Evolutionary conservation across 2,329 filamentous ascomycete genomes (phyloP), one percentile per base, ranked within the genome.

Genomic region (Ophiostoma tasmaniense): DNA sequence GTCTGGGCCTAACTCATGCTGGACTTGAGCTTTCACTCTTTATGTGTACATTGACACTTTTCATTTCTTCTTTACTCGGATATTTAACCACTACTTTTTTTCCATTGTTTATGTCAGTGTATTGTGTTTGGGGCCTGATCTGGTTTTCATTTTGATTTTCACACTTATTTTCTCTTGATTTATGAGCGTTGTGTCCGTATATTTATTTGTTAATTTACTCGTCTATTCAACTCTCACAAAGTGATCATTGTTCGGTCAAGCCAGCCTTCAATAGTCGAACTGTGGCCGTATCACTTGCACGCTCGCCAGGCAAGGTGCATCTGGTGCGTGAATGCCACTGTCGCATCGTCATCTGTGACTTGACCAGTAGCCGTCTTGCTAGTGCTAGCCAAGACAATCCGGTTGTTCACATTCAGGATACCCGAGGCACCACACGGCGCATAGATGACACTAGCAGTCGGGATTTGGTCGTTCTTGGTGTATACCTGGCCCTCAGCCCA

Each of bases 321-420:
- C 11, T 55, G 50, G n/a, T 55, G 50, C 50, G 50, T 55, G 25
- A 55, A 55, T 2, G 50, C 50, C 8, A 55, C 50, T 14, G 50
- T 55, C 3, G 50, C 50, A 2, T 55, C 50, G 50, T 55, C 50
- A 22, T 55, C 50, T 0, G 50, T 55, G 10, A 55, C 22, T 25
- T 55, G 50, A 6, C 80, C 80, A 8, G 70, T 74, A 70, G 80
- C 80, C 25, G 72, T 74, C 64, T 72, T 50, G 74, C 80, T 78
- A 69, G 73, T 75, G 73, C 76, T 77, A 67, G 77, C 78, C 64
- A 82, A 75, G 22, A 78, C 77, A 67, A 82, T 79, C 71, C 80
- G 79, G 77, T 81, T 82, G 76, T 81, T 82, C 74, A 82, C 76
- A 75, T 82, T 82, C 73, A 82, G 78, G 71, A 82, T 80, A 67